phyloP scores from a whole-genome alignment of 306 rosid species.

The Oemleria cerasiformis region DNA sequence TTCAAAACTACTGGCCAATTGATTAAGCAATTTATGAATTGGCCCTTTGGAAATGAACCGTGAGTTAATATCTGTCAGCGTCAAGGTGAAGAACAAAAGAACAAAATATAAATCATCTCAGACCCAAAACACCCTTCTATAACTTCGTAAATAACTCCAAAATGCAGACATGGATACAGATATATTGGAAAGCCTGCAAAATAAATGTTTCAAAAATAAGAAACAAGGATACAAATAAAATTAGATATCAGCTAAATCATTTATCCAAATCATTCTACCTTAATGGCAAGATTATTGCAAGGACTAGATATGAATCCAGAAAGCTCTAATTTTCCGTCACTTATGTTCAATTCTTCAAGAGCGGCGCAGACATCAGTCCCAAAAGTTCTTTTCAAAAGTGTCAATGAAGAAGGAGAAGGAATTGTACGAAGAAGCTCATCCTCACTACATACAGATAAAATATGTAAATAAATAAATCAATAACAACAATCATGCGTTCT shows the following conservation, averaged over 20 bases:
- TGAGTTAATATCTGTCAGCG: constrained; percentile 76
- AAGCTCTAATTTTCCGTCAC: constrained; percentile 55
- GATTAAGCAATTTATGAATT: constrained; percentile 81
- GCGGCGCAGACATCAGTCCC: constrained; percentile 58
- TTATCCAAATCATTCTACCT: constrained; percentile 48
- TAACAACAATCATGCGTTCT: constrained; percentile 11
- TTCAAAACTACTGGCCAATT: constrained; percentile 60
- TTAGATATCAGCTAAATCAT: constrained; percentile 17
- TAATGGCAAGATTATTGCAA: constrained; percentile 40
- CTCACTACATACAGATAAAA: constrained; percentile 48
- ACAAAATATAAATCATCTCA: constrained; percentile 24
- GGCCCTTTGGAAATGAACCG: constrained; percentile 82
- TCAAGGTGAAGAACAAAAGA: constrained; percentile 48
- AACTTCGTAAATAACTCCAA: constrained; percentile 31
- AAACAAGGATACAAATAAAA: constrained; percentile 7
- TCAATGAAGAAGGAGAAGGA: constrained; percentile 68
- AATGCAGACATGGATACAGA: constrained; percentile 76
- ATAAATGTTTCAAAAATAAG: constrained; percentile 2
- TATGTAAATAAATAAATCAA: constrained; percentile 12
- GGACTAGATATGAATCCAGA: constrained; percentile 77
- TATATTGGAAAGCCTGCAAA: constrained; percentile 84
- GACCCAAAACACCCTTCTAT: constrained; percentile 27
- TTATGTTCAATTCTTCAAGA: constrained; percentile 50
- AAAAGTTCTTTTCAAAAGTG: constrained; percentile 62
- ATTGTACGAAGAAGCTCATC: constrained; percentile 65